Base-by-base conservation (phyloP, 2,329 filamentous ascomycete species). In the Hypoxylon sp. region DNA sequence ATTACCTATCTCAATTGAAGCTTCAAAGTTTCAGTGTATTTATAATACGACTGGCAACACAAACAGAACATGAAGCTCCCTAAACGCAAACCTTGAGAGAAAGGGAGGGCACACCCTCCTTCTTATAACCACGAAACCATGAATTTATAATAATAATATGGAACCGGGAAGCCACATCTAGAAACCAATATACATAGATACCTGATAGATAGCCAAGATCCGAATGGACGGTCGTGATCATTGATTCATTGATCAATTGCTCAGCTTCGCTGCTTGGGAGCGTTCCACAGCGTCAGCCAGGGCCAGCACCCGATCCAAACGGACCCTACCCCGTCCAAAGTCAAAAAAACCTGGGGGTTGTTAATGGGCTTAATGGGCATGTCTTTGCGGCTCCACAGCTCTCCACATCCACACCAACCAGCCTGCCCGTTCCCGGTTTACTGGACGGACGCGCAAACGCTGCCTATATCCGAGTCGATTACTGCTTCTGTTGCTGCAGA, bases 311-410 rank as follows among this genome's bases (percentile, higher is more conserved):
- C 65, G 65, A 65, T 58, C 65, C 61, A 68, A 68, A 65, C 65
- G 68, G 68, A 61, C 65, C 47, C 44, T 51, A 35, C 55, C 58
- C 68, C 68, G 65, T 65, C 58, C 31, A 57, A 66, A 68, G 53
- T 58, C 35, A 65, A 70, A 65, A 70, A 70, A 68, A 68, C 24
- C 68, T 56, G 53, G 68, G 68, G 68, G 58, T 11, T 10, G 26
- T 3, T 37, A 33, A 22, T 22, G n/a, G 22, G 31, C 13, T 10
- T 33, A 3, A 17, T 17, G 39, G 39, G 39, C n/a, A 9, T 13
- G 44, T 48, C 19, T 33, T 22, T 50, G 52, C 31, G 61, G 52
- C 52, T 68, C 61, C 61, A 44, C 39, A 22, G 11, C 35, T 37
- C 35, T 37, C 35, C 35, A 37, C 35, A 8, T 3, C 35, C 5